These are phyloP conservation scores for Candida broadrunensis DNA, from an alignment of 805 yeast genomes.

Conservation along the genomic window DNA sequence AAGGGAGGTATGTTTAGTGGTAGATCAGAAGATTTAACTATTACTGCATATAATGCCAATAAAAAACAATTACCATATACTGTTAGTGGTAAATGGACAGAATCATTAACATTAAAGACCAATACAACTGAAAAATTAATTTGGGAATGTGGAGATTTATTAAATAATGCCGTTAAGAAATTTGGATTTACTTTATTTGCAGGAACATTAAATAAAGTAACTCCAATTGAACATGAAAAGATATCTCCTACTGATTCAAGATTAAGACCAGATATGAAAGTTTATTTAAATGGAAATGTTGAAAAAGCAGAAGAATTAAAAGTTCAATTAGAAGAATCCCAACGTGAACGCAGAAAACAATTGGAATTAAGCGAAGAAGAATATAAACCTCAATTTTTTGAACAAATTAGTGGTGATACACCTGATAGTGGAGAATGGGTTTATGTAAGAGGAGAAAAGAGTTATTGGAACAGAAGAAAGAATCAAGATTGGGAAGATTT, in stretches of 20 bases:
- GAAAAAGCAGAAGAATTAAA: slow-evolving; percentile 74
- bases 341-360: slow-evolving; percentile 70
- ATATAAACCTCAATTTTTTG: slow-evolving; percentile 66
- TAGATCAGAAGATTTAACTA: slow-evolving; percentile 66
- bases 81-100: slow-evolving; percentile 86
- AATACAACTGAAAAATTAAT: slow-evolving; percentile 42
- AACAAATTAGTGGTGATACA: slow-evolving; percentile 32
- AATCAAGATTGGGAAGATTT: slow-evolving; percentile 58
- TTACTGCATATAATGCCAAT: slow-evolving; percentile 39
- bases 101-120: slow-evolving; percentile 46
- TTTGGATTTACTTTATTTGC: slow-evolving; percentile 88
- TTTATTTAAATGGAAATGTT: slow-evolving; percentile 66
- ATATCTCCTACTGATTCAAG: slow-evolving; percentile 89
- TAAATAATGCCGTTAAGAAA: slow-evolving; percentile 55
- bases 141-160: slow-evolving; percentile 72
- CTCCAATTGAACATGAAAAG: slow-evolving; percentile 58
- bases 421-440: slow-evolving; percentile 52
- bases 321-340: slow-evolving; percentile 68
- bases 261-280: slow-evolving; percentile 77
- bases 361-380: slow-evolving; percentile 42
- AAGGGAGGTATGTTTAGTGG: slow-evolving; percentile 80
- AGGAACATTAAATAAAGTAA: slow-evolving; percentile 76
- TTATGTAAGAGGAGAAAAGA: slow-evolving; percentile 51
- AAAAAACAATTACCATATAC: slow-evolving; percentile 36
- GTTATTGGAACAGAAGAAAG: slow-evolving; percentile 81